phyloP scores from a whole-genome alignment of 768 basidiomycete genomes.

The Podaxis sp. region DNA sequence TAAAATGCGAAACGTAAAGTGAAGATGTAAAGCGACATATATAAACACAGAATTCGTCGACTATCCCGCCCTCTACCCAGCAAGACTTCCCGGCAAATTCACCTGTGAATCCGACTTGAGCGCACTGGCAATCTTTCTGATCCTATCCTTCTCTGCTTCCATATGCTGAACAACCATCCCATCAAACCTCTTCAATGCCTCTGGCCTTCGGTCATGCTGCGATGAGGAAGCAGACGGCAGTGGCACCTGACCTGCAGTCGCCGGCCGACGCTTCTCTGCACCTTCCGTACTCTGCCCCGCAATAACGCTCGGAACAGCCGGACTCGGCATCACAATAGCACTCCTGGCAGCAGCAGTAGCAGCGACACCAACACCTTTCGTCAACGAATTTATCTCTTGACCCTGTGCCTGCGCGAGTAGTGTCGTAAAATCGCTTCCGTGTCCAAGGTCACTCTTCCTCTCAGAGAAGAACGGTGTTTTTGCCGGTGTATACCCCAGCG shows the following conservation, averaged over 20 bases:
- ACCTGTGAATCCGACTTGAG: slow-evolving; percentile 23
- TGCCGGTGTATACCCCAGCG: slow-evolving; percentile 49
- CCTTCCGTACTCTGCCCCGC: slow-evolving; percentile 3
- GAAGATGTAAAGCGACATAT: slow-evolving; percentile 3
- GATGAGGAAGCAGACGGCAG: slow-evolving; percentile 19
- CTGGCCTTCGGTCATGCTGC: slow-evolving; percentile 36
- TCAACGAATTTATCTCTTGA: not conserved
- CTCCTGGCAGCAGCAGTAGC: not conserved
- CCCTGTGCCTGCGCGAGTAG: slow-evolving; percentile 1
- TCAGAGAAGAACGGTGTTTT: slow-evolving; percentile 43
- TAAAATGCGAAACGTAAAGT: not conserved
- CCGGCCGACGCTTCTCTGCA: slow-evolving; percentile 14
- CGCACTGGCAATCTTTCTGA: slow-evolving; percentile 67
- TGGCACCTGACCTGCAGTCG: slow-evolving; percentile 24
- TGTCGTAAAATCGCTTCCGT: slow-evolving; percentile 27
- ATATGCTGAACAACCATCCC: slow-evolving; percentile 81
- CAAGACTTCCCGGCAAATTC: slow-evolving; percentile 1
- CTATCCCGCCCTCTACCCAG: not conserved
- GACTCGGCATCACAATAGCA: not conserved
- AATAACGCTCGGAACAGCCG: not conserved
- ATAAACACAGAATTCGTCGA: not conserved
- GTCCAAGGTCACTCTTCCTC: slow-evolving; percentile 35
- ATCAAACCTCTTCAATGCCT: slow-evolving; percentile 64
- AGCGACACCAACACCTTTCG: slow-evolving; percentile 13
- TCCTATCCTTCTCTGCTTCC: slow-evolving; percentile 75